Percentiles rank a stretch among this genome's conserved stretches.
Evolutionary conservation across 805 yeast species (phyloP).

Genomic region (Ogataea zsoltii): DNA sequence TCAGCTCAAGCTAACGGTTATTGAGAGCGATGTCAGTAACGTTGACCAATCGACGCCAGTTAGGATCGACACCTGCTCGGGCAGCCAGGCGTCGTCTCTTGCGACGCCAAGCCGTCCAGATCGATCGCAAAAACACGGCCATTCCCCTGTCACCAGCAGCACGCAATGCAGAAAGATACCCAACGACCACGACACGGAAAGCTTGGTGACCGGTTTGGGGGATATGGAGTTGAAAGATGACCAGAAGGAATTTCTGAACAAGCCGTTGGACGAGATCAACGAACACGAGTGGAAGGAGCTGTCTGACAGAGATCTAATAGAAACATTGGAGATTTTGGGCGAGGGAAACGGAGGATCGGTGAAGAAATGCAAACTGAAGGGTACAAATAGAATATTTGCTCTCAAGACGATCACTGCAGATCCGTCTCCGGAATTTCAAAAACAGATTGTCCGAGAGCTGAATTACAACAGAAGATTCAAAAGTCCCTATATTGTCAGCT

Average conservation of each 20-base stretch:
- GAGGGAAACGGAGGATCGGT: constrained; percentile 97
- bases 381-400: constrained; percentile 71
- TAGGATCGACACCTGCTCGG: constrained; percentile 5
- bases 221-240: constrained; percentile 6
- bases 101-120: not conserved
- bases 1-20: constrained; percentile 7
- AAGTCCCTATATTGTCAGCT: constrained; percentile 83
- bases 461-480: constrained; percentile 83
- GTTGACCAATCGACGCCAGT: constrained; percentile 9
- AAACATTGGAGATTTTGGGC: constrained; percentile 72
- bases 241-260: constrained; percentile 4
- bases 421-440: constrained; percentile 83
- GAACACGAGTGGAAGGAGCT: constrained; percentile 75
- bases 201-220: constrained; percentile 12
- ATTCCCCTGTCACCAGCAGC: constrained; percentile 5
- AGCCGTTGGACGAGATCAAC: constrained; percentile 45
- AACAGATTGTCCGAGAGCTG: constrained; percentile 86
- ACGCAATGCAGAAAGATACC: constrained; percentile 9
- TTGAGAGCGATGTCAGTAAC: constrained; percentile 5
- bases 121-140: constrained; percentile 4
- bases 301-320: constrained; percentile 59
- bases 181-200: constrained; percentile 9
- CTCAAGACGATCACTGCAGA: constrained; percentile 71
- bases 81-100: not conserved
- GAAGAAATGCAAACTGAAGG: constrained; percentile 65